Evolutionary conservation across 1,284 basidiomycete genomes (phyloP).

Genomic region (Testicularia cyperi): DNA sequence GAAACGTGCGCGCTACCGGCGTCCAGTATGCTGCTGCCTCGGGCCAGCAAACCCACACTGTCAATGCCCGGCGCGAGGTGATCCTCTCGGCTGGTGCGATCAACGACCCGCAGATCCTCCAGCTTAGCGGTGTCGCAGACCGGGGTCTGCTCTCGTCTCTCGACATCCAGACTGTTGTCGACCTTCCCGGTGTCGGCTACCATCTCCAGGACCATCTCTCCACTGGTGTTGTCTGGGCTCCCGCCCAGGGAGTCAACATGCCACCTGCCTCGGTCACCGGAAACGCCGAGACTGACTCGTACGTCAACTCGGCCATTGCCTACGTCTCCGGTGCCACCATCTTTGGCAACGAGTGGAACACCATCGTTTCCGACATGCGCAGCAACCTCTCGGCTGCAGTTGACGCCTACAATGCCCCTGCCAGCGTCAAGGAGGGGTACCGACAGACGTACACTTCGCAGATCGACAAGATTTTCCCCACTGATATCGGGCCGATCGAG

Average conservation of each 20-base stretch:
- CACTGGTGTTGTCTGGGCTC: conserved; percentile 11
- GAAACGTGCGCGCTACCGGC: conserved; percentile 17
- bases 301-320: conserved; percentile 70
- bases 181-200: conserved; percentile 59
- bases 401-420: conserved; percentile 37
- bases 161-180: conserved; percentile 43
- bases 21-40: conserved; percentile 3
- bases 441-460: conserved; percentile 36
- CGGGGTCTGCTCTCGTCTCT: conserved; percentile 65
- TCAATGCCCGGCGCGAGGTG: conserved; percentile 60
- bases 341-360: conserved; percentile 59
- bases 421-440: conserved; percentile 27
- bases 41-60: conserved; percentile 26
- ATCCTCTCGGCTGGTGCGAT: conserved; percentile 62
- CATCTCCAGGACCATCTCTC: conserved; percentile 61
- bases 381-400: conserved; percentile 40
- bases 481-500: conserved; percentile 40
- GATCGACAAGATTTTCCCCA: conserved; percentile 28
- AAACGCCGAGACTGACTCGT: conserved; percentile 65
- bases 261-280: conserved; percentile 29
- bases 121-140: conserved; percentile 62
- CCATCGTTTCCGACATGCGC: conserved; percentile 30
- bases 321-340: conserved; percentile 68
- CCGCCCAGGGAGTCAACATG: conserved; percentile 58
- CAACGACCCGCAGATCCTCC: conserved; percentile 62